A percentile compares a stretch with the other conserved stretches of the same genome.
These are phyloP conservation scores for Themeda triandra DNA, from an alignment of 176 grass and related monocot species.

Conservation along the genomic window DNA sequence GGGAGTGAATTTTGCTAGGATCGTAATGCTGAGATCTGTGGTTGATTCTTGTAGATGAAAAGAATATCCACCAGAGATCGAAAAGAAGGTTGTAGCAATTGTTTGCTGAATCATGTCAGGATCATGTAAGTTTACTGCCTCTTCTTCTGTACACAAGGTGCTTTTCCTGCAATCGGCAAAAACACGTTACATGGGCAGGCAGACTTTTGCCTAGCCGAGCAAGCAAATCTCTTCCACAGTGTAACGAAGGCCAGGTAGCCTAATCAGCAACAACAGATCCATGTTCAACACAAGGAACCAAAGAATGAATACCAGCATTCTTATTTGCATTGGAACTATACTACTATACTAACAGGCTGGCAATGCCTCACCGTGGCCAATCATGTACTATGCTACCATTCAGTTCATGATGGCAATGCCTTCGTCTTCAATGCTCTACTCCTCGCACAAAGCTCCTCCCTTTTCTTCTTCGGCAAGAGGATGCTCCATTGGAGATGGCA, in stretches of 20 bases:
- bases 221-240: neutral
- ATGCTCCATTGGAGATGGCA: neutral
- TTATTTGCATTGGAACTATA: constrained; percentile 10
- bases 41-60: neutral
- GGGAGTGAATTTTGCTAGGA: neutral
- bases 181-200: neutral
- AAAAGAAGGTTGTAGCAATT: neutral
- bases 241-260: neutral
- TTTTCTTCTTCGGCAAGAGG: constrained; percentile 5
- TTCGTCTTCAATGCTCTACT: neutral
- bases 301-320: constrained; percentile 28
- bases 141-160: constrained; percentile 12
- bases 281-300: constrained; percentile 33
- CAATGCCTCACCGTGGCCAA: neutral
- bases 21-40: neutral
- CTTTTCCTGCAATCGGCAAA: neutral
- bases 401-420: constrained; percentile 8
- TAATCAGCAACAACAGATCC: neutral
- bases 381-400: constrained; percentile 20
- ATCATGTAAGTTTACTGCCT: neutral
- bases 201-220: neutral
- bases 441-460: neutral
- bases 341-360: constrained; percentile 25
- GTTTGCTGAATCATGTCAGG: neutral
- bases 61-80: neutral